Base-by-base conservation (phyloP, 345 rosid species). In the Melaleuca quinquenervia region DNA sequence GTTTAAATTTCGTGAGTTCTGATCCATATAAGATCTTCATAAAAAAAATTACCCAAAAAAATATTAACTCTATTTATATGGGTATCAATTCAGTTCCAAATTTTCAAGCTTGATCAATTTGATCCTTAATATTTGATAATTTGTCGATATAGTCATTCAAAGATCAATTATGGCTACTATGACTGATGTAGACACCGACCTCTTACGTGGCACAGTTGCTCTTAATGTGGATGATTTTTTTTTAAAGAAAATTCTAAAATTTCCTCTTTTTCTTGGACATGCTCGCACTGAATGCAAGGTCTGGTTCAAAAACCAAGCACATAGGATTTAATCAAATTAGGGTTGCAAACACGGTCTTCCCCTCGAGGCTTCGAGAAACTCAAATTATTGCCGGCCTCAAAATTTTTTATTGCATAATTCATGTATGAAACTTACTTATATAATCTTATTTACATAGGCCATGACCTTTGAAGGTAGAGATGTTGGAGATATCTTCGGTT, bases 111-210 rank as follows among this genome's bases (percentile, higher is more conserved):
- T 29, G 21, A 1, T 1, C 20, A 15, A 27, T 62, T 14, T 62
- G 7, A 1, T 62, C 21, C 21, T 62, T 15, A 4, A 62, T 32
- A 8, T 8, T 15, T 16, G 11, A 64, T 0, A 11, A 8, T 64
- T 32, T 64, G 2, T 5, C 9, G 8, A 32, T 32, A 5, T 64
- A 64, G 22, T 64, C 3, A 9, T 64, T 7, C 5, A 0, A 41
- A 41, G 0, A 36, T 32, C 10, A 16, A 8, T 64, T 9, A 3
- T 32, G 6, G 6, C 11, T 0, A 0, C 7, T 15, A 64, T 64
- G 0, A 0, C 21, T 16, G 4, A 64, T 14, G n/a, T 15, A 11
- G 2, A 18, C 45, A 18, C 15, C 20, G 20, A 5, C 1, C 9
- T 14, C 41, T 7, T 15, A 62, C 75, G 16, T 29, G 21, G 5